A percentile compares a stretch with the other conserved stretches of the same genome.
These are phyloP conservation scores for Leptographium flavum DNA, from an alignment of 2,329 filamentous ascomycete genomes.

Conservation along the genomic window DNA sequence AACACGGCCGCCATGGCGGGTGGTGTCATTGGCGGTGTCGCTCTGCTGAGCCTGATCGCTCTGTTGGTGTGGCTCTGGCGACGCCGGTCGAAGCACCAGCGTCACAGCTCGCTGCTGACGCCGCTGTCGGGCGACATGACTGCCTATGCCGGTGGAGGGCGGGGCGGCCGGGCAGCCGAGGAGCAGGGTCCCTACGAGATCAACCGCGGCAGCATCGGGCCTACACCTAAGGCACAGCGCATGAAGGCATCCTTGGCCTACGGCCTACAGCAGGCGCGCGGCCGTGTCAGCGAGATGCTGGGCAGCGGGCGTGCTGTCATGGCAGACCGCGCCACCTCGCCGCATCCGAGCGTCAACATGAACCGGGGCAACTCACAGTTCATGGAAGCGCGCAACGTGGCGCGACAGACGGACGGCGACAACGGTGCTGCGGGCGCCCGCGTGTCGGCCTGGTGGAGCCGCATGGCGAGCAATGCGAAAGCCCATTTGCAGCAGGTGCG, in stretches of 20 bases:
- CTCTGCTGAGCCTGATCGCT: constrained; percentile 28
- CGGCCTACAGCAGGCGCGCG: constrained; percentile 21
- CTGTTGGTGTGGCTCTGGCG: constrained; percentile 37
- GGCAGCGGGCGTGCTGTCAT: constrained; percentile 8
- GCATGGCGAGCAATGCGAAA: constrained; percentile 20
- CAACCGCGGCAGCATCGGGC: constrained; percentile 32
- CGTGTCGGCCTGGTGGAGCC: constrained; percentile 23
- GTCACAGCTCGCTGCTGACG: constrained; percentile 34
- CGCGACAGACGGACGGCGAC: constrained; percentile 12
- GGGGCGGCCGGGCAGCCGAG: not conserved
- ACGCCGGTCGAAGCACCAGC: constrained; percentile 25
- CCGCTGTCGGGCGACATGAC: constrained; percentile 25
- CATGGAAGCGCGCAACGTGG: constrained; percentile 16
- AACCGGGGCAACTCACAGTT: constrained; percentile 41
- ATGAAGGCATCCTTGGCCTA: constrained; percentile 25
- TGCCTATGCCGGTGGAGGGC: not conserved
- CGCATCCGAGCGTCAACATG: constrained; percentile 27
- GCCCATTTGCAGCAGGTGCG: constrained; percentile 22
- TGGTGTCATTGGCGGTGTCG: constrained; percentile 34
- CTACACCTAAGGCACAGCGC: constrained; percentile 29
- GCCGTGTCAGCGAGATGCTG: constrained; percentile 19
- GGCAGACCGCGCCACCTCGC: constrained; percentile 18
- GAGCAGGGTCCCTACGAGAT: constrained; percentile 24
- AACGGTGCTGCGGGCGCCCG: constrained; percentile 16
- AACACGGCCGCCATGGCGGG: constrained; percentile 33